Evolutionary conservation across 495 filamentous ascomycete species (phyloP).

Genomic region (Lentithecium fluviatile): DNA sequence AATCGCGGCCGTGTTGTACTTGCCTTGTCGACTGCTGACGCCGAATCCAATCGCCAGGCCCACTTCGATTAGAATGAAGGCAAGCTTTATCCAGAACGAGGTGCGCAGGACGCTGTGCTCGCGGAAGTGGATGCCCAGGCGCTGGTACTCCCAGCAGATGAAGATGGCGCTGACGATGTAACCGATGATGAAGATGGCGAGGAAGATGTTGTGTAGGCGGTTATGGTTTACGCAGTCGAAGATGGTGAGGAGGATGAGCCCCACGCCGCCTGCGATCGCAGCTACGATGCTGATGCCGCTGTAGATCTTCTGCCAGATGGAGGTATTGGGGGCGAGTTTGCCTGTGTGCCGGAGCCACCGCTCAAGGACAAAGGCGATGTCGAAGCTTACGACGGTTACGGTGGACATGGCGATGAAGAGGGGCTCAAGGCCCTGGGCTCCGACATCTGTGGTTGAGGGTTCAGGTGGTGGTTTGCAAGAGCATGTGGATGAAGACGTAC

Average conservation of each 20-base stretch:
- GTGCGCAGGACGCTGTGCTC: slow-evolving; percentile 67
- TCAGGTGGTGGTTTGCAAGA: background rate
- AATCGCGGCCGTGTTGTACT: slow-evolving; percentile 49
- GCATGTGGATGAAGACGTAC: slow-evolving; percentile 27
- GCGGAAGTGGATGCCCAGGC: slow-evolving; percentile 73
- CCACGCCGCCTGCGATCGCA: slow-evolving; percentile 71
- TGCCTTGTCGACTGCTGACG: slow-evolving; percentile 36
- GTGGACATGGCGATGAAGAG: slow-evolving; percentile 80
- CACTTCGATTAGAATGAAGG: slow-evolving; percentile 77
- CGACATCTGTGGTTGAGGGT: slow-evolving; percentile 57
- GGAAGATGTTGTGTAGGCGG: slow-evolving; percentile 69
- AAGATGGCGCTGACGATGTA: slow-evolving; percentile 79
- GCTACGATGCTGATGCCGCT: slow-evolving; percentile 68
- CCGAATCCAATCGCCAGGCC: slow-evolving; percentile 65
- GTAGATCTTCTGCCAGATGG: slow-evolving; percentile 65
- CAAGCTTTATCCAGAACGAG: slow-evolving; percentile 79
- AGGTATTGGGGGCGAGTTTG: slow-evolving; percentile 68
- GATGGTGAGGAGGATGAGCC: slow-evolving; percentile 76
- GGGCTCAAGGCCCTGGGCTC: slow-evolving; percentile 71
- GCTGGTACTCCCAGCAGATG: slow-evolving; percentile 84
- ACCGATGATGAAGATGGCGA: slow-evolving; percentile 77
- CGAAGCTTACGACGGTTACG: slow-evolving; percentile 79
- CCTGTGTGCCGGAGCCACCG: slow-evolving; percentile 77
- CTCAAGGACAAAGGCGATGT: slow-evolving; percentile 77
- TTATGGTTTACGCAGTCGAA: slow-evolving; percentile 76